Base-by-base conservation (phyloP, 768 basidiomycete genomes). In the Strobilomyces confusus region DNA sequence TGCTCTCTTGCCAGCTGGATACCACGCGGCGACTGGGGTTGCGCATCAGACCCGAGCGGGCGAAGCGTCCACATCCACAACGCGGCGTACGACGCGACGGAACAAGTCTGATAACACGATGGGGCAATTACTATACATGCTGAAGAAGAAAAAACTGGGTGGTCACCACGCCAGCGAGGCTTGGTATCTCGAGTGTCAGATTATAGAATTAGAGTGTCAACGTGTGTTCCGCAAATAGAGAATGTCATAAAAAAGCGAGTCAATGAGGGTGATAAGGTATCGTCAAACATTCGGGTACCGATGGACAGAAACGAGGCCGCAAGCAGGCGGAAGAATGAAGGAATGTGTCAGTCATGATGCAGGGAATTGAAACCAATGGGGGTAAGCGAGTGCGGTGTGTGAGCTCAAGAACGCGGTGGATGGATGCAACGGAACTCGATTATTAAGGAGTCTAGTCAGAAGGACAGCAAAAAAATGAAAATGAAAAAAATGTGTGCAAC, bases 11-110 rank as follows among this genome's bases (percentile, higher is more conserved):
- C 47, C 68, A 89, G 89, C 58, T 95, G 92, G 94, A 87, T 94
- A 69, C 94, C 94, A 44, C 86, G 92, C 62, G 89, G 86, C 51
- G 95, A 98, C 70, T 99, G 95, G 95, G 95, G 95, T 51, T 97
- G 95, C 66, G 78, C 90, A 3, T 73, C 91, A 29, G 97, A 99
- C 69, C 97, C 97, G 29, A 94, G 92, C 58, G 97, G 97, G 29
- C 80, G 97, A 46, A 93, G 91, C 58, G 95, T 98, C 66, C 87
- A 82, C 71, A 98, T 98, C 63, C 97, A 99, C 79, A 91, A 87
- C 62, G 85, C 92, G 45, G 95, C 97, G 13, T 97, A 98, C 69
- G 71, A 74, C 23, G 52, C 52, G 41, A 57, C 45, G 14, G 53
- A 57, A 40, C 32, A 57, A 51, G 44, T 55, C 49, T 53, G 44